Base-by-base conservation (phyloP, 306 rosid genomes). In the Prosopis cineraria region DNA sequence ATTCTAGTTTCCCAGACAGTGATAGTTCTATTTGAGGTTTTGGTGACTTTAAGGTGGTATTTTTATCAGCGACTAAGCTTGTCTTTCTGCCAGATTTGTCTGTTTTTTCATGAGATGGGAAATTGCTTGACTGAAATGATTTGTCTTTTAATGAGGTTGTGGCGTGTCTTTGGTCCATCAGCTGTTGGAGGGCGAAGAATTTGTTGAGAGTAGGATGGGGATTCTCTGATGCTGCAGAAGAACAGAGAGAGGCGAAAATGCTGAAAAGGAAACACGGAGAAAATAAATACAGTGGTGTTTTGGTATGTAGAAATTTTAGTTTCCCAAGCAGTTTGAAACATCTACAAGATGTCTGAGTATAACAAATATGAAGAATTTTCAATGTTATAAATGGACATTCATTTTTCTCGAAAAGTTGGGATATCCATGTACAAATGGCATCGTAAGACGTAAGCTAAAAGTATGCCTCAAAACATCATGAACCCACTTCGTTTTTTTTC, bases 161-260 rank as follows among this genome's bases (percentile, higher is more conserved):
- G 64, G 59, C 44, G 48, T 82, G 85, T 74, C 86, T 85, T 77
- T 88, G 93, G 75, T 91, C 89, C 47, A 90, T 71, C 75, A 90
- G 87, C 82, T 91, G 89, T 31, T 86, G 88, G 40, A 91, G 96
- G 33, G 85, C 76, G 75, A 93, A 93, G 86, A 95, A 93, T 68
- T 88, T 95, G 79, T 84, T 87, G 63, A 93, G 68, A 66, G 88
- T 82, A 75, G 80, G 85, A 73, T 89, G 98, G 41, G 96, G 94
- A 78, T 91, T 89, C 86, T 85, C 91, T 22, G 90, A 87, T 44
- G 90, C 85, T 30, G 97, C 89, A 70, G 88, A 84, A 11, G 97
- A 82, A 84, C 91, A 87, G 39, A 95, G 86, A 72, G 84, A 84
- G 30, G 93, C 84, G 70, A 93, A 93, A 85, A 82, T 79, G 64